Evolutionary conservation across 371 early-diverging fungal genomes (phyloP).

Genomic region (Paraphysoderma sedebokerense): DNA sequence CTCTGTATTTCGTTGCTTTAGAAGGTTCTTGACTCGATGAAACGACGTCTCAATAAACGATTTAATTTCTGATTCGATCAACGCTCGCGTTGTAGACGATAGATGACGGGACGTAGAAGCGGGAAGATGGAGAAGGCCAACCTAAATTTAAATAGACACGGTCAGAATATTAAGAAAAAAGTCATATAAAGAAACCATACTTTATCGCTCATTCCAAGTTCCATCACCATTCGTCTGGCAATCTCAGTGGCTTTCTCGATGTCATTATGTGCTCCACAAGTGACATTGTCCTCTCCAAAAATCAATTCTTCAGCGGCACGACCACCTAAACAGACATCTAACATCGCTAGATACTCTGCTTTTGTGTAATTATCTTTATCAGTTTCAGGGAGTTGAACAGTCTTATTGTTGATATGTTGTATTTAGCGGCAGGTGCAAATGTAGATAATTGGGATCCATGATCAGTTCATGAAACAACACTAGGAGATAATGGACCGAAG

Average conservation of each 20-base stretch:
- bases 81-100: slow-evolving; percentile 48
- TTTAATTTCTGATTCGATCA: slow-evolving; percentile 75
- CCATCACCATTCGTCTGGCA: slow-evolving; percentile 80
- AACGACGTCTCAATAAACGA: slow-evolving; percentile 38
- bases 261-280: slow-evolving; percentile 85
- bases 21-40: slow-evolving; percentile 41
- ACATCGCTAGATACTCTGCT: slow-evolving; percentile 65
- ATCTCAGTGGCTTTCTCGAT: slow-evolving; percentile 77
- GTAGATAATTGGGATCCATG: too few relatives aligned
- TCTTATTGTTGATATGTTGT: too few relatives aligned
- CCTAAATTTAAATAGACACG: too few relatives aligned
- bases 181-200: too few relatives aligned
- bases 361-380: slow-evolving; percentile 73
- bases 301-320: slow-evolving; percentile 90
- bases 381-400: slow-evolving; percentile 86
- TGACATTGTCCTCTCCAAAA: slow-evolving; percentile 82
- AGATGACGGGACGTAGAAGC: slow-evolving; percentile 45
- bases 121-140: slow-evolving; percentile 19
- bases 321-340: slow-evolving; percentile 96
- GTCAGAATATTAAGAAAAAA: too few relatives aligned
- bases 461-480: neutral
- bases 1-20: slow-evolving; percentile 61
- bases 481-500: neutral
- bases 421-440: too few relatives aligned
- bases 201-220: slow-evolving; percentile 88